Evolutionary conservation across 1,284 basidiomycete genomes (phyloP), one percentile per base, ranked within the genome.

Genomic region (Microbotryomycetes sp.): DNA sequence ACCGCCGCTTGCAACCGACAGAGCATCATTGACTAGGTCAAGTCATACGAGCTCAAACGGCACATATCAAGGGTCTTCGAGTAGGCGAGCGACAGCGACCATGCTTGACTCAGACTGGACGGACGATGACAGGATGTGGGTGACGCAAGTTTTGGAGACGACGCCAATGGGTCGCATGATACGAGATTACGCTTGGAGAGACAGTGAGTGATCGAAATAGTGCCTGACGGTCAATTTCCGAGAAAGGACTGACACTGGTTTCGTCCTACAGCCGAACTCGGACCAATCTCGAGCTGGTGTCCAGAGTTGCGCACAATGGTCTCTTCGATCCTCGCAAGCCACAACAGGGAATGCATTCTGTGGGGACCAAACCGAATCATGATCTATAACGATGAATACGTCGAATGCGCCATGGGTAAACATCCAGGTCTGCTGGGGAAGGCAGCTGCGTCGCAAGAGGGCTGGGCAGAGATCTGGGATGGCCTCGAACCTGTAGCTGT

Each of bases 391-490:
- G 64, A 62, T 22, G 22, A 54, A 12, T 65, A 65, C 23, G 56
- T 63, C 19, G 51, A 53, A 47, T 65, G 65, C 12, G 68, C 68
- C 12, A 58, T 60, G 1, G 22, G 42, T 28, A 71, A 71, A 30
- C 69, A 71, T 51, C 69, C 69, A 0, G 59, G 32, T 5, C 56
- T 71, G 14, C 58, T 71, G 42, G 69, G 69, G 3, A 36, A 60
- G 12, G 54, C 65, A 3, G 64, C 62, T 6, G 46, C 57, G 48
- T 42, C 36, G 36, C 12, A 42, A 9, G 51, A 56, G n/a, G 68
- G 69, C 19, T 71, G 69, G 69, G 60, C 58, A 6, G 68, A 71
- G 50, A 54, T 67, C 9, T 67, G 66, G 66, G 66, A 67, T 15
- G 63, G 58, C 2, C 46, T 67, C 5, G 54, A 62, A 29, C 29